These are phyloP conservation scores for Pythium diclinum DNA, from an alignment of 352 stramenopile genomes.

Conservation along the genomic window DNA sequence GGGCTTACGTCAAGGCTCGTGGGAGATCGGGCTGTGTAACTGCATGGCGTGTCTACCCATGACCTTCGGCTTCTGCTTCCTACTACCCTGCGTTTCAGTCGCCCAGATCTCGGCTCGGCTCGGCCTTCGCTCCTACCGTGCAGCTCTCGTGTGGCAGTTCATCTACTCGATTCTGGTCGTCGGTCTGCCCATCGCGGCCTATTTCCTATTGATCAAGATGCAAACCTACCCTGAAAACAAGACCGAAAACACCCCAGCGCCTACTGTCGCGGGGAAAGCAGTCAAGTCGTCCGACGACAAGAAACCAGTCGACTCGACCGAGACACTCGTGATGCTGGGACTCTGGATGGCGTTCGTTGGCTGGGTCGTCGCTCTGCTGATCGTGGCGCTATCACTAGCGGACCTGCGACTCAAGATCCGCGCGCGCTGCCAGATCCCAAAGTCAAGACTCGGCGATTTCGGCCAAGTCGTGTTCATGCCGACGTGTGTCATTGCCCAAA, in stretches of 20 bases:
- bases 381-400: conserved; percentile 3
- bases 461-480: conserved; percentile 17
- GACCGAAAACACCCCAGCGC: background rate
- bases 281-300: background rate
- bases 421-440: conserved; percentile 31
- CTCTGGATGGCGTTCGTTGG: conserved; percentile 12
- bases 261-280: background rate
- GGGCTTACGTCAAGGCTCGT: conserved; percentile 12
- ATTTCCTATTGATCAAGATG: background rate
- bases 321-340: conserved; percentile 9
- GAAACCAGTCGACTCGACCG: background rate
- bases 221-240: background rate
- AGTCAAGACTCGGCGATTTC: conserved; percentile 19
- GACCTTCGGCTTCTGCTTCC: conserved; percentile 1
- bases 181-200: background rate
- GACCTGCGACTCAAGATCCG: conserved; percentile 31
- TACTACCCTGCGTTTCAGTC: conserved; percentile 1
- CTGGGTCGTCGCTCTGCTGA: background rate
- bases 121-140: conserved; percentile 11
- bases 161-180: background rate
- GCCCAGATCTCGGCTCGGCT: conserved; percentile 25
- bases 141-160: background rate
- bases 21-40: conserved; percentile 9
- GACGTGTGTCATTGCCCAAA: conserved; percentile 34
- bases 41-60: conserved; percentile 10